phyloP scores from a whole-genome alignment of 2,329 filamentous ascomycete species.

The Colletotrichum chlorophyti region DNA sequence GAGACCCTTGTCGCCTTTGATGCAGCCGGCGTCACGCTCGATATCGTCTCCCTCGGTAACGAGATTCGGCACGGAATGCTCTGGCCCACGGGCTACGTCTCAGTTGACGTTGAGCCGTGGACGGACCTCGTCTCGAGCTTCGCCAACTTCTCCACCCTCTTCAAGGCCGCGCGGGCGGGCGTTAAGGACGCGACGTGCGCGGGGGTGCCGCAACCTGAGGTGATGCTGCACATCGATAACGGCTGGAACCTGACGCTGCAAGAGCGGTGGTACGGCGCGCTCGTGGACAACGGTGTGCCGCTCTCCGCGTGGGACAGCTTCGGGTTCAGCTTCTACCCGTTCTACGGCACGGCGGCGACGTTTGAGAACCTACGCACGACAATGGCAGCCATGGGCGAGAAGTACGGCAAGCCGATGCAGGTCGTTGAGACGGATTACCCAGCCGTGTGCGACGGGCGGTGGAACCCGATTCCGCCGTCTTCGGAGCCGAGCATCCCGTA shows the following conservation, averaged over 20 bases:
- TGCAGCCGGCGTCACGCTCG: constrained; percentile 42
- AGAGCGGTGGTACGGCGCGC: constrained; percentile 23
- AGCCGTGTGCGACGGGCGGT: constrained; percentile 19
- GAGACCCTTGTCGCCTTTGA: constrained; percentile 46
- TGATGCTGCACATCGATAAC: constrained; percentile 28
- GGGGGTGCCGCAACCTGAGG: constrained; percentile 29
- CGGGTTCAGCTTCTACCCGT: constrained; percentile 25
- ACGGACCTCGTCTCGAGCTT: constrained; percentile 38
- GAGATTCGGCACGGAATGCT: constrained; percentile 43
- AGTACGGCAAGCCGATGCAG: constrained; percentile 23
- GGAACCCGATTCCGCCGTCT: constrained; percentile 19
- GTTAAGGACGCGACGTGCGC: constrained; percentile 22
- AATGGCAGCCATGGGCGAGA: constrained; percentile 11
- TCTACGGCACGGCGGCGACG: constrained; percentile 24
- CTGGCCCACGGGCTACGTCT: constrained; percentile 39
- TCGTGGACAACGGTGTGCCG: constrained; percentile 22
- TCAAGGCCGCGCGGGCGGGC: constrained; percentile 32
- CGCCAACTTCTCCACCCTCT: constrained; percentile 36
- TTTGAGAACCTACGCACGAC: constrained; percentile 15
- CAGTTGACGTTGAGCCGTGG: constrained; percentile 41
- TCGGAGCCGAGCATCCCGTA: constrained; percentile 25
- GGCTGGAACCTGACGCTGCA: constrained; percentile 26
- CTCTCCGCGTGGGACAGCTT: constrained; percentile 20
- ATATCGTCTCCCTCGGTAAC: constrained; percentile 46
- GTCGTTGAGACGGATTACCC: constrained; percentile 26